A percentile compares a stretch with the other conserved stretches of the same genome.
Conservation (phyloP, 495 filamentous ascomycete species). For the Neurospora pannonica region DNA sequence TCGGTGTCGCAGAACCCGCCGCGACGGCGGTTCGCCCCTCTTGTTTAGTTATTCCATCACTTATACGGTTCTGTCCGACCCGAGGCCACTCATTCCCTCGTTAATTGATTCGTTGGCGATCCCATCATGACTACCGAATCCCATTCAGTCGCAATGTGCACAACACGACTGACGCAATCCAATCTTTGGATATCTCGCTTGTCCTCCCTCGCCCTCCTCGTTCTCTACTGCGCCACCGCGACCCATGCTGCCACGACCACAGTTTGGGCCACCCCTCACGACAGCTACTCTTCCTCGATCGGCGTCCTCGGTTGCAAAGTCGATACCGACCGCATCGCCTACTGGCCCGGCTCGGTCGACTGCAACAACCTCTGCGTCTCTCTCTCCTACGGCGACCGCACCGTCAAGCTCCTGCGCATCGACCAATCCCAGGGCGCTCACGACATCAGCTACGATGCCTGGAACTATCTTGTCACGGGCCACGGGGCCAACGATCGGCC, state of each 20-base stretch:
- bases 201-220: not conserved
- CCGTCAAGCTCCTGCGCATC: slow-evolving; percentile 34
- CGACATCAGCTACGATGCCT: slow-evolving; percentile 42
- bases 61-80: not conserved
- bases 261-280: slow-evolving; percentile 41
- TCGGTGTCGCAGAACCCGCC: not conserved
- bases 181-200: not conserved
- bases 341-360: slow-evolving; percentile 39
- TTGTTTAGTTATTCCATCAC: not conserved
- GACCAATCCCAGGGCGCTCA: slow-evolving; percentile 39
- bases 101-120: not conserved
- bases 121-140: not conserved
- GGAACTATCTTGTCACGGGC: slow-evolving; percentile 40
- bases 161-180: not conserved
- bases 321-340: slow-evolving; percentile 38
- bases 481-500: slow-evolving; percentile 34
- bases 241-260: slow-evolving; percentile 23
- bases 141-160: not conserved
- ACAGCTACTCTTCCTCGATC: slow-evolving; percentile 39
- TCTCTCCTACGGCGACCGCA: slow-evolving; percentile 31
- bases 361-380: slow-evolving; percentile 39
- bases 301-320: slow-evolving; percentile 43
- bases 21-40: not conserved
- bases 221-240: slow-evolving; percentile 16
- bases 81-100: not conserved